phyloP scores from a whole-genome alignment of 2,329 filamentous ascomycete species.

The Botryosphaeria dothidea region DNA sequence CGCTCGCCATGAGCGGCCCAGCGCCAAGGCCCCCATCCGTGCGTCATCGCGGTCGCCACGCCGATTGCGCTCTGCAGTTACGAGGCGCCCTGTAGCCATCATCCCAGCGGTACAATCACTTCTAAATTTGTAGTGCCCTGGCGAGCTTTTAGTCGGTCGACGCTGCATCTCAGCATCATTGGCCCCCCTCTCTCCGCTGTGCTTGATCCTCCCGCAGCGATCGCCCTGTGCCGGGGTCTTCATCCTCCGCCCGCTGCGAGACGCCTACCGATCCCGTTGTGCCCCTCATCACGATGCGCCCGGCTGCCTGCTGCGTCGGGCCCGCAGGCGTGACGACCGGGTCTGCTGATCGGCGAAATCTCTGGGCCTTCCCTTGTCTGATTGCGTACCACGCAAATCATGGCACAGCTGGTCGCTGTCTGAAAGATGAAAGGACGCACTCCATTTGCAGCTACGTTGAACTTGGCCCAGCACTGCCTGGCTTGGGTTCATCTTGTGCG shows the following conservation, averaged over 20 bases:
- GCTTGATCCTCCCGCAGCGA: constrained; percentile 18
- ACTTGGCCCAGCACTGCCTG: constrained; percentile 1
- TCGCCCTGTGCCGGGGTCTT: constrained; percentile 10
- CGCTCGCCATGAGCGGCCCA: background rate
- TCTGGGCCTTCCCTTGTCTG: background rate
- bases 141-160: background rate
- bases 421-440: background rate
- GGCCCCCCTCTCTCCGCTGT: background rate
- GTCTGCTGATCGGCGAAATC: constrained; percentile 12
- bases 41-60: constrained; percentile 9
- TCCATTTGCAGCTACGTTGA: background rate
- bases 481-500: background rate
- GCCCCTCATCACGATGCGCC: background rate
- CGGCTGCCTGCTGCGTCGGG: background rate
- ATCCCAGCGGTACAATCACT: constrained; percentile 1
- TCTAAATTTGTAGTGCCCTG: background rate
- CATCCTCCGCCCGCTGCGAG: background rate
- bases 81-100: constrained; percentile 11
- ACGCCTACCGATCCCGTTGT: background rate
- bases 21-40: constrained; percentile 16
- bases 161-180: background rate
- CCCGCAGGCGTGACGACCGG: background rate
- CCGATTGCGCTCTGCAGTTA: constrained; percentile 14
- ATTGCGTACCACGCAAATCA: constrained; percentile 12
- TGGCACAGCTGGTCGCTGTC: background rate